phyloP scores from a whole-genome alignment of 495 filamentous ascomycete species.

The Pyrenula aspistea region DNA sequence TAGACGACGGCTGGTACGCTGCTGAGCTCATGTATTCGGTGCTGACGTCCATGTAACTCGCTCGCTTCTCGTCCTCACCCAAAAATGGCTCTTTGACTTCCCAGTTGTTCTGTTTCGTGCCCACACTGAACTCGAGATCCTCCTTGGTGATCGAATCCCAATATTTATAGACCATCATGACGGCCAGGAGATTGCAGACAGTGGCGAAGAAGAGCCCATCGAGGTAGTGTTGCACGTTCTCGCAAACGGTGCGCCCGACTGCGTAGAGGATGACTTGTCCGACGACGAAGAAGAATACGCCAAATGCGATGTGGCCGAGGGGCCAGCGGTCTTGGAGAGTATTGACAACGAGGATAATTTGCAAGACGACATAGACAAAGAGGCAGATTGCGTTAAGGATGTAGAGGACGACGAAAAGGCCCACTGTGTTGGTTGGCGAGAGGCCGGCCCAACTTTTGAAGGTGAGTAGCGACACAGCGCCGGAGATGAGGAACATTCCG shows the following conservation, averaged over 20 bases:
- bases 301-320: conserved; percentile 84
- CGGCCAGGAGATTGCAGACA: conserved; percentile 81
- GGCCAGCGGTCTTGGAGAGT: conserved; percentile 96
- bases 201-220: conserved; percentile 94
- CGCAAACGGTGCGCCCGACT: conserved; percentile 76
- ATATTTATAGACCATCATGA: conserved; percentile 99
- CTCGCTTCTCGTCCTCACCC: neutral
- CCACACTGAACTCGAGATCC: conserved; percentile 96
- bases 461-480: conserved; percentile 77
- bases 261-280: conserved; percentile 91
- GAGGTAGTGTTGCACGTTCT: conserved; percentile 78
- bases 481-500: conserved; percentile 76
- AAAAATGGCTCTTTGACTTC: conserved; percentile 70
- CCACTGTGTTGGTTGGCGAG: conserved; percentile 70
- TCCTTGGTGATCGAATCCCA: conserved; percentile 99
- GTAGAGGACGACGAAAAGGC: conserved; percentile 87
- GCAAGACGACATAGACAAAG: conserved; percentile 75
- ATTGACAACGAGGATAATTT: conserved; percentile 75
- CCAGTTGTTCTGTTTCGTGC: conserved; percentile 91
- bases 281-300: conserved; percentile 79
- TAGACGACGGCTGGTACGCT: neutral
- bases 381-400: conserved; percentile 80
- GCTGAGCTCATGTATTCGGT: neutral
- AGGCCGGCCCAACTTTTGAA: conserved; percentile 89
- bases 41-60: neutral